These are phyloP conservation scores for Pseudogymnoascus sp. DNA, from an alignment of 2,329 filamentous ascomycete species.

Conservation along the genomic window DNA sequence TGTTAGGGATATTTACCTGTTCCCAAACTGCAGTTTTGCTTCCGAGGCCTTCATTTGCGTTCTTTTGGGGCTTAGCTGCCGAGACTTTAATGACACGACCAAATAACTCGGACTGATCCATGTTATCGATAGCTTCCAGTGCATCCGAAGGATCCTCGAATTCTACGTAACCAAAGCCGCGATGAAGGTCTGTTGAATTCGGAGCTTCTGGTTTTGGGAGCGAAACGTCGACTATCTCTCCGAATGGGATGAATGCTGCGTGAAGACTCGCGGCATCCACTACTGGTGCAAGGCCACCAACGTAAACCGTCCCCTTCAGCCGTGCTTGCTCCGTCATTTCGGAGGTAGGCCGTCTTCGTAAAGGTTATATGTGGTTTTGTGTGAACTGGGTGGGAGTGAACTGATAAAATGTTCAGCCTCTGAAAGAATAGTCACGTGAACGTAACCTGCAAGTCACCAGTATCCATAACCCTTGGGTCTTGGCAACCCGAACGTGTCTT, in stretches of 20 bases:
- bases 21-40: slow-evolving; percentile 96
- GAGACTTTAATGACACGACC: slow-evolving; percentile 88
- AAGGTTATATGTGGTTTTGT: not conserved
- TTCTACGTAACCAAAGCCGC: slow-evolving; percentile 95
- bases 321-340: slow-evolving; percentile 74
- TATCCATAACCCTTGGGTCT: slow-evolving; percentile 3
- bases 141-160: slow-evolving; percentile 82
- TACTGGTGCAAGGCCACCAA: slow-evolving; percentile 75
- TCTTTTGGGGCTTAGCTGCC: slow-evolving; percentile 85
- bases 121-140: slow-evolving; percentile 94
- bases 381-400: slow-evolving; percentile 1
- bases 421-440: not conserved
- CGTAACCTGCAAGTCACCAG: not conserved
- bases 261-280: slow-evolving; percentile 70
- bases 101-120: slow-evolving; percentile 95
- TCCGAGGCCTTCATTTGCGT: slow-evolving; percentile 75
- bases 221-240: slow-evolving; percentile 86
- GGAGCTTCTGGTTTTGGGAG: slow-evolving; percentile 80
- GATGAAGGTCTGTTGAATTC: slow-evolving; percentile 69
- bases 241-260: slow-evolving; percentile 93
- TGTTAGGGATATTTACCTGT: slow-evolving; percentile 55
- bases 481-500: slow-evolving; percentile 10
- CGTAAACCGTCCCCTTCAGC: slow-evolving; percentile 85
- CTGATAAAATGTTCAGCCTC: not conserved
- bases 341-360: slow-evolving; percentile 1